Base-by-base conservation (phyloP, 169 alveolate species). In the Plasmodium falciparum region DNA sequence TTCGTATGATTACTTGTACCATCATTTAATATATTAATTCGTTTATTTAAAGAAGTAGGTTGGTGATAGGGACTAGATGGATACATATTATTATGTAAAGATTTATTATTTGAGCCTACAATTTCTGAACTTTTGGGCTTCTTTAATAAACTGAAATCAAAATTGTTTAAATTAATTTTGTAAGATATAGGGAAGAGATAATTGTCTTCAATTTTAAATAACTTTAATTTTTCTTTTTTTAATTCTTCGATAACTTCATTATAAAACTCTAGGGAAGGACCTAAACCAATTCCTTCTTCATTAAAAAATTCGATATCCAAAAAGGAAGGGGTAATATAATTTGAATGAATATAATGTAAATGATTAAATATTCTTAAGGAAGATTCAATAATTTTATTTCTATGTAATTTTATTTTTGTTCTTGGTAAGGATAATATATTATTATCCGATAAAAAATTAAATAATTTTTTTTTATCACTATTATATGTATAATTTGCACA, bases 261-360 rank as follows among this genome's bases (percentile, higher is more conserved):
- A 70, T 78, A 93, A 66, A 93, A 91, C 43, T 93, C 96, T 62
- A 86, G 90, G 2, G 96, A 89, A 4, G 96, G 96, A 22, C 96
- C 96, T 7, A 93, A 59, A 22, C 96, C 96, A 13, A 88, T 83
- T 6, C 96, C 96, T n/a, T 74, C 94, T 72, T 93, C 96, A 61
- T 89, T 88, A 52, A 90, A 86, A 72, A 86, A 86, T 62, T 86
- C 92, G 1, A 86, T 86, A 61, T 86, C 92, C 43, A 86, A 72
- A 86, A 45, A 86, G 0, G 92, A 62, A 0, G 92, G 92, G 3
- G 92, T 86, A 15, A 73, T 62, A 71, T 71, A 62, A 62, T 86
- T 66, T n/a, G 92, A 70, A 62, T 73, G 71, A 24, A 86, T 86
- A 86, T 47, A 70, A 86, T 86, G 92, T 39, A 86, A 61, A 86